A percentile compares a stretch with the other conserved stretches of the same genome.
Conservation (phyloP, 2,329 filamentous ascomycete species). For the Hypocreales sp. region DNA sequence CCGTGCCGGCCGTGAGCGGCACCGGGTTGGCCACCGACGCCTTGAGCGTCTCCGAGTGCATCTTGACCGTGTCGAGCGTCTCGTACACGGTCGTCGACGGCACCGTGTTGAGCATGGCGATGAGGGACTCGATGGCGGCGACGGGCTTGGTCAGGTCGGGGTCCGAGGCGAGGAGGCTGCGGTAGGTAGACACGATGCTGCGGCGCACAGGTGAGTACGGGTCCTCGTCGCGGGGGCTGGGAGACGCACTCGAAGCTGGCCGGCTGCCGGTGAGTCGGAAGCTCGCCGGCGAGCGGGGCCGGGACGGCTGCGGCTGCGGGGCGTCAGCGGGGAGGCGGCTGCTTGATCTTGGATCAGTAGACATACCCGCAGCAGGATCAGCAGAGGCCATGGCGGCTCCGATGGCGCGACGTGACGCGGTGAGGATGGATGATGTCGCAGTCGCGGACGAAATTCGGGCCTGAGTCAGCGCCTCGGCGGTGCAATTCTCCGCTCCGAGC, state of each 20-base stretch:
- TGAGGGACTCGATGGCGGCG: conserved; percentile 82
- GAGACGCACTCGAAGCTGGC: conserved; percentile 12
- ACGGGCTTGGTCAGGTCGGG: conserved; percentile 88
- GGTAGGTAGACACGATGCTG: conserved; percentile 41
- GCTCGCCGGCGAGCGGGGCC: not conserved
- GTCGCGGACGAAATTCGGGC: too few species aligned
- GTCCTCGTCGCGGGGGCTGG: not conserved
- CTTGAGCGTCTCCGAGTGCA: conserved; percentile 64
- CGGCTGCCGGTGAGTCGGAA: conserved; percentile 2
- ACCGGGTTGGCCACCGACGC: conserved; percentile 73
- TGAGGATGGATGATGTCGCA: too few species aligned
- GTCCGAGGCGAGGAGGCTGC: conserved; percentile 44
- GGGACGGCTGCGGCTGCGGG: conserved; percentile 1
- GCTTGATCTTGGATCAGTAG: too few species aligned
- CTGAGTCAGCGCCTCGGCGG: too few species aligned
- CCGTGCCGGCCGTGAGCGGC: conserved; percentile 82
- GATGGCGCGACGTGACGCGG: too few species aligned
- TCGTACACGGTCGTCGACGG: conserved; percentile 82
- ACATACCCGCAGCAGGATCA: not conserved
- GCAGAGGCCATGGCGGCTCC: not conserved
- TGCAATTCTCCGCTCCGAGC: too few species aligned
- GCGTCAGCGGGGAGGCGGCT: not conserved
- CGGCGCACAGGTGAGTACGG: too few species aligned
- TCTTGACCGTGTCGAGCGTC: conserved; percentile 72
- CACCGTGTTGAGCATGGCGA: conserved; percentile 67